These are phyloP conservation scores for Aspergillus steynii DNA, from an alignment of 495 filamentous ascomycete genomes.

Conservation along the genomic window DNA sequence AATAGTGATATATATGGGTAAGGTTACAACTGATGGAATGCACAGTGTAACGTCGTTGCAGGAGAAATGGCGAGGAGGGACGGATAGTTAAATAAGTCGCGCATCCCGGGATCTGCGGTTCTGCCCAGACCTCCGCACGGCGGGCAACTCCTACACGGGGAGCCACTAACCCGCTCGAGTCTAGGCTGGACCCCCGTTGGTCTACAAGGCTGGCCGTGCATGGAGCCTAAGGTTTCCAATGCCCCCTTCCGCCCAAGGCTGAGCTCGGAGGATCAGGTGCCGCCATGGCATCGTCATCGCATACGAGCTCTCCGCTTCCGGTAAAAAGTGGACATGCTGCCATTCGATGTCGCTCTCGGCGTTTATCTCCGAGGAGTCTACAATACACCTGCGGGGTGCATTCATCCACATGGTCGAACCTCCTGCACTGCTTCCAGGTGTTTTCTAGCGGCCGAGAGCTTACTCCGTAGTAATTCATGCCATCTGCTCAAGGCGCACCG, in stretches of 20 bases:
- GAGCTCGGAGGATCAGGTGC: too few relatives aligned
- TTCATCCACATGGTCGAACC: too few relatives aligned
- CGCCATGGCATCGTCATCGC: background rate
- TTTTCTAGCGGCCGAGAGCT: slow-evolving; percentile 18
- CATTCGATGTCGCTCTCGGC: slow-evolving; percentile 5
- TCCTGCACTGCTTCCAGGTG: slow-evolving; percentile 23
- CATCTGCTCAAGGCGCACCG: too few relatives aligned
- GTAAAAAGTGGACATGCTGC: slow-evolving; percentile 14
- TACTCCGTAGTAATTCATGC: background rate
- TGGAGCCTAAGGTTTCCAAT: too few relatives aligned
- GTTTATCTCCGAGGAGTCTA: slow-evolving; percentile 15
- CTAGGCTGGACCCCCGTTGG: too few relatives aligned
- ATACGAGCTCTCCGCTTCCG: slow-evolving; percentile 14
- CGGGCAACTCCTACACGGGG: too few relatives aligned
- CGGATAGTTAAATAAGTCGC: background rate
- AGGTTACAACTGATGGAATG: slow-evolving; percentile 11
- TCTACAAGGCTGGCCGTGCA: background rate
- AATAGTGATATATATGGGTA: background rate
- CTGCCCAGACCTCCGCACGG: background rate
- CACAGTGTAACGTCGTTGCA: background rate
- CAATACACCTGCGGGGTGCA: too few relatives aligned
- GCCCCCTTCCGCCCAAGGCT: too few relatives aligned
- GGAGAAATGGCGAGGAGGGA: background rate
- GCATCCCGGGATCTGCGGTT: background rate
- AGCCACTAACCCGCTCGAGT: too few relatives aligned